Percentiles rank a stretch among this genome's conserved stretches.
phyloP scores from a whole-genome alignment of 2,329 filamentous ascomycete genomes.

The Colletotrichum tropicicola region DNA sequence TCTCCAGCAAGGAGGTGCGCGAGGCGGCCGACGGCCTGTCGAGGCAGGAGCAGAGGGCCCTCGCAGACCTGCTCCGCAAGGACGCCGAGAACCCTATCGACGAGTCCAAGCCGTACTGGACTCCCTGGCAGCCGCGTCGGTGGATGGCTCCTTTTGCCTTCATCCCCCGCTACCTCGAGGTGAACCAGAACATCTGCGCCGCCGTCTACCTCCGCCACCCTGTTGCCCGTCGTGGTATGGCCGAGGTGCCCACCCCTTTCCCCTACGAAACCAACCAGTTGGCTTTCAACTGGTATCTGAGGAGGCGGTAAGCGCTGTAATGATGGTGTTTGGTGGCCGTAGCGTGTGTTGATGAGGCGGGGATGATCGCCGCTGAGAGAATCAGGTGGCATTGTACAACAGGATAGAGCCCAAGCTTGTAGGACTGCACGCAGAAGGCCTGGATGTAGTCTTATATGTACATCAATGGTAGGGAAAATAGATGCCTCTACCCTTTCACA shows the following conservation, averaged over 20 bases:
- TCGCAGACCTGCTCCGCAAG: constrained; percentile 66
- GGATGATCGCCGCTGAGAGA: not conserved
- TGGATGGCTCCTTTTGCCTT: constrained; percentile 95
- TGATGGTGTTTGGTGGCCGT: not conserved
- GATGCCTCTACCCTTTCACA: not conserved
- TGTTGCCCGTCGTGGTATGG: constrained; percentile 81
- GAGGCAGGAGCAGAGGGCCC: constrained; percentile 60
- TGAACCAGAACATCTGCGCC: constrained; percentile 96
- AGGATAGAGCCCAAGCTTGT: constrained; percentile 24
- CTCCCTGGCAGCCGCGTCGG: constrained; percentile 86
- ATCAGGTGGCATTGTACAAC: constrained; percentile 24
- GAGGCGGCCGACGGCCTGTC: constrained; percentile 42
- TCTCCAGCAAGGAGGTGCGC: constrained; percentile 20
- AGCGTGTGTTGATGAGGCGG: not conserved
- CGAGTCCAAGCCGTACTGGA: constrained; percentile 82
- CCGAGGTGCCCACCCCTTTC: constrained; percentile 89
- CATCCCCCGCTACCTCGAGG: constrained; percentile 93
- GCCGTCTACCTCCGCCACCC: constrained; percentile 96
- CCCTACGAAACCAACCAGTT: constrained; percentile 74
- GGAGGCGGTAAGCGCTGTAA: constrained; percentile 68
- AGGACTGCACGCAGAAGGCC: constrained; percentile 22
- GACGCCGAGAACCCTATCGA: constrained; percentile 82
- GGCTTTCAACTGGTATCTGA: constrained; percentile 94
- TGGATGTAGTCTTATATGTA: constrained; percentile 20
- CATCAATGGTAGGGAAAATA: constrained; percentile 18